phyloP scores from a whole-genome alignment of 2,329 filamentous ascomycete genomes.

The Cladophialophora exuberans region DNA sequence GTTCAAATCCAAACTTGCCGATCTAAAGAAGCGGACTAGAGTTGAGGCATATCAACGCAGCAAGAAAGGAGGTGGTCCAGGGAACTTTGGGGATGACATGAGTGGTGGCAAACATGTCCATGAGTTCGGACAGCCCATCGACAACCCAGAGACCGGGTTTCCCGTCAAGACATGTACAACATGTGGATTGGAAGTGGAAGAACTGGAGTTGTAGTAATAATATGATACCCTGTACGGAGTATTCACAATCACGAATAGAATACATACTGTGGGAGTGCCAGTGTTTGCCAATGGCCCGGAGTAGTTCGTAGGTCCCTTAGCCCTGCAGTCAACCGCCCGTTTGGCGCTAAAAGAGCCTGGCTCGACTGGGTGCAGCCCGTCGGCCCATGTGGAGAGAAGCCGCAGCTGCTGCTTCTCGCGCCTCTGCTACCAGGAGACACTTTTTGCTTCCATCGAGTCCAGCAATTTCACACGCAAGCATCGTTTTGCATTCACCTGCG shows the following conservation, averaged over 20 bases:
- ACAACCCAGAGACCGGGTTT: conserved; percentile 59
- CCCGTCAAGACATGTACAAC: conserved; percentile 72
- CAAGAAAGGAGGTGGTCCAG: conserved; percentile 54
- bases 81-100: conserved; percentile 76
- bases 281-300: neutral
- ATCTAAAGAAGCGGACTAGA: conserved; percentile 89
- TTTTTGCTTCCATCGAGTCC: conserved; percentile 1
- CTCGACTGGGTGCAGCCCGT: conserved; percentile 4
- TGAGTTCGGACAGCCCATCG: conserved; percentile 71
- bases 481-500: neutral
- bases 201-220: conserved; percentile 59
- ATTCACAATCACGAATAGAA: neutral
- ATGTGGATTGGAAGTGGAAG: conserved; percentile 70
- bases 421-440: conserved; percentile 13
- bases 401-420: conserved; percentile 14
- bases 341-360: conserved; percentile 9
- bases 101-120: conserved; percentile 77
- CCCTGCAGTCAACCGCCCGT: conserved; percentile 9
- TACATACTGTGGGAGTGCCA: neutral
- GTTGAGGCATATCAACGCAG: conserved; percentile 85
- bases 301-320: conserved; percentile 2
- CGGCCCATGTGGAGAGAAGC: conserved; percentile 11
- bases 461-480: neutral
- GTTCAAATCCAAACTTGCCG: conserved; percentile 84
- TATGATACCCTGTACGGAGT: conserved; percentile 4